Base-by-base conservation (phyloP, 2,329 filamentous ascomycete species). In the Hawksworthiomyces lignivorus region DNA sequence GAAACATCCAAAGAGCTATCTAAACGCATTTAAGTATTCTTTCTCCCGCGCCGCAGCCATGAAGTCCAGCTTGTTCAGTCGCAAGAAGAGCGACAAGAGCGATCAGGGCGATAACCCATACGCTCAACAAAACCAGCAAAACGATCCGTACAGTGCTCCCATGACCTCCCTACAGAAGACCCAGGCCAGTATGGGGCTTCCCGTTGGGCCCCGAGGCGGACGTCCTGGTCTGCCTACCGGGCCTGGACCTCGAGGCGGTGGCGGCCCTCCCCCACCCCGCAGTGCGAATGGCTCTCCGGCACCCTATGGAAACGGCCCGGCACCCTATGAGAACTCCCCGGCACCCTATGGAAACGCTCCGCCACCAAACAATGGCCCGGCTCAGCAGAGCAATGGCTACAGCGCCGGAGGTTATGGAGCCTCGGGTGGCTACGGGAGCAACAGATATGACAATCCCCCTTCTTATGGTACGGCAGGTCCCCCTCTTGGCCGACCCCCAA, bases 81-180 rank as follows among this genome's bases (percentile, higher is more conserved):
- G 67, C 49, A 76, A 75, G 63, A 75, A 72, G 66, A 41, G 62
- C 65, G n/a, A 55, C 63, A 21, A 54, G 61, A 30, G 59, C 63
- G 19, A 41, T 17, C 39, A 48, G 27, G 44, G 53, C 36, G 67
- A 70, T 27, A 80, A 80, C 52, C 77, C 77, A 6, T 81, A 82
- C 52, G 75, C 75, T 39, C 68, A 75, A 56, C 64, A 69, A 40
- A 59, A 59, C 19, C 43, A 39, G 24, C 40, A 49, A 41, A 62
- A 60, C 49, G 76, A 78, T 47, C 73, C 74, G 20, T 79, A 77
- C 52, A 67, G 72, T 44, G 67, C 70, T 60, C 68, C 54, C 63
- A 65, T 67, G 57, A 66, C 62, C 20, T 58, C 68, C 14, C 67
- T 72, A 48, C 67, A 70, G 48, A 60, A 69, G 57, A 63, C 28